These are phyloP conservation scores for Candida maesae DNA, from an alignment of 805 yeast genomes.

Conservation along the genomic window DNA sequence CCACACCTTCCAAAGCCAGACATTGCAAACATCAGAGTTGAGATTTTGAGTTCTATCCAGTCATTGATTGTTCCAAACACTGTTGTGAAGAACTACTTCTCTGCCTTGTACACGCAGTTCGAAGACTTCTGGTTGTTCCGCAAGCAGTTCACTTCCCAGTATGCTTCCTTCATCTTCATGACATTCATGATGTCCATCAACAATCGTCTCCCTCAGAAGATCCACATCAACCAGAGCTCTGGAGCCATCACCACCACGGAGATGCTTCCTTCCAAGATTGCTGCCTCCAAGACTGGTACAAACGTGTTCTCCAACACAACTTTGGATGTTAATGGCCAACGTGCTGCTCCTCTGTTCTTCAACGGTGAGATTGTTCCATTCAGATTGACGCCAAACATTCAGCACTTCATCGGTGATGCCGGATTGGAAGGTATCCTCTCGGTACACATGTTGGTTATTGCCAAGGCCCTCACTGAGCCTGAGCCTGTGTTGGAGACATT, in stretches of 20 bases:
- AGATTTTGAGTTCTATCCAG: slow-evolving; percentile 87
- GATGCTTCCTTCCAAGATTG: slow-evolving; percentile 86
- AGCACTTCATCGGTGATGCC: slow-evolving; percentile 89
- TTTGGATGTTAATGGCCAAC: slow-evolving; percentile 29
- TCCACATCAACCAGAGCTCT: slow-evolving; percentile 71
- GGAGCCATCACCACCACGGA: slow-evolving; percentile 94
- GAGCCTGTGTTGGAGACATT: slow-evolving; percentile 90
- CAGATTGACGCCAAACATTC: slow-evolving; percentile 93
- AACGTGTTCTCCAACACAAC: slow-evolving; percentile 35
- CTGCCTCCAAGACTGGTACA: slow-evolving; percentile 39
- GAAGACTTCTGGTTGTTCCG: slow-evolving; percentile 98
- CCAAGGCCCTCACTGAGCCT: slow-evolving; percentile 85
- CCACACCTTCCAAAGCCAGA: slow-evolving; percentile 94
- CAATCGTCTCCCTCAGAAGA: slow-evolving; percentile 90
- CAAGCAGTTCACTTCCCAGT: slow-evolving; percentile 90
- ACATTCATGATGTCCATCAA: slow-evolving; percentile 94
- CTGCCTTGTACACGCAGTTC: slow-evolving; percentile 64
- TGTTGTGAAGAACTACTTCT: slow-evolving; percentile 74
- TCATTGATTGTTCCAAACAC: slow-evolving; percentile 81
- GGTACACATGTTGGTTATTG: slow-evolving; percentile 77
- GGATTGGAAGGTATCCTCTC: slow-evolving; percentile 89
- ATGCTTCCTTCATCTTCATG: slow-evolving; percentile 88
- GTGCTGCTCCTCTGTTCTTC: slow-evolving; percentile 71
- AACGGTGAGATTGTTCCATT: slow-evolving; percentile 94
- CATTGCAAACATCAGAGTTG: slow-evolving; percentile 80